These are phyloP conservation scores for Talaromyces pinophilus DNA, from an alignment of 2,329 filamentous ascomycete species.

Conservation along the genomic window DNA sequence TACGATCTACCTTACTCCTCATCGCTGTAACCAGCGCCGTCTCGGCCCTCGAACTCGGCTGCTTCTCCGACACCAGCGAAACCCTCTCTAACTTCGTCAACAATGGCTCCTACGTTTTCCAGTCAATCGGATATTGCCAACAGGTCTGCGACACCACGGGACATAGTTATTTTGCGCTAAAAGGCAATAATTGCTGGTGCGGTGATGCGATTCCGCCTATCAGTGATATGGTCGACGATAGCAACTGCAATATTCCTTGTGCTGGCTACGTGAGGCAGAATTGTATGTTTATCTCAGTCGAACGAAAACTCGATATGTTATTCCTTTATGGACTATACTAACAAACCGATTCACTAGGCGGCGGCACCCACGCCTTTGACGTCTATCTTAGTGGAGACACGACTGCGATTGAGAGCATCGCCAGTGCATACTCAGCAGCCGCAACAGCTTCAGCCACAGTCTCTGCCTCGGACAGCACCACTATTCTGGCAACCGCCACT, in stretches of 20 bases:
- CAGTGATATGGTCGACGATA: constrained; percentile 5
- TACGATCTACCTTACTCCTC: not conserved
- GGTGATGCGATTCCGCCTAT: constrained; percentile 10
- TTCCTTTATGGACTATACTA: not conserved
- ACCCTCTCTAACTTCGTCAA: constrained; percentile 5
- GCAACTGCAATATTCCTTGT: constrained; percentile 3
- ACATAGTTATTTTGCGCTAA: constrained; percentile 1
- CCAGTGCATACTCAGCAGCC: not conserved
- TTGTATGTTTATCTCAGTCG: constrained; percentile 12
- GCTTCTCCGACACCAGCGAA: constrained; percentile 11
- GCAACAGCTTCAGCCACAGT: not conserved
- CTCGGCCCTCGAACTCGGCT: constrained; percentile 3
- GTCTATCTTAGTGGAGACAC: not conserved
- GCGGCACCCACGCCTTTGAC: not conserved
- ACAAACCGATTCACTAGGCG: not conserved
- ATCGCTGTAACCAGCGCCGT: not conserved
- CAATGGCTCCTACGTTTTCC: not conserved
- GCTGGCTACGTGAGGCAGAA: not conserved
- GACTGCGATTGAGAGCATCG: not conserved
- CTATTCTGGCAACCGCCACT: not conserved
- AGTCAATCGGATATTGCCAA: constrained; percentile 1
- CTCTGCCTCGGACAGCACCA: not conserved
- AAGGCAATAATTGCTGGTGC: constrained; percentile 9
- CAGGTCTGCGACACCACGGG: not conserved
- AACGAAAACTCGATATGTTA: not conserved